Evolutionary conservation across 2,329 filamentous ascomycete genomes (phyloP), one percentile per base, ranked within the genome.

Genomic region (Ophiostoma sp.): DNA sequence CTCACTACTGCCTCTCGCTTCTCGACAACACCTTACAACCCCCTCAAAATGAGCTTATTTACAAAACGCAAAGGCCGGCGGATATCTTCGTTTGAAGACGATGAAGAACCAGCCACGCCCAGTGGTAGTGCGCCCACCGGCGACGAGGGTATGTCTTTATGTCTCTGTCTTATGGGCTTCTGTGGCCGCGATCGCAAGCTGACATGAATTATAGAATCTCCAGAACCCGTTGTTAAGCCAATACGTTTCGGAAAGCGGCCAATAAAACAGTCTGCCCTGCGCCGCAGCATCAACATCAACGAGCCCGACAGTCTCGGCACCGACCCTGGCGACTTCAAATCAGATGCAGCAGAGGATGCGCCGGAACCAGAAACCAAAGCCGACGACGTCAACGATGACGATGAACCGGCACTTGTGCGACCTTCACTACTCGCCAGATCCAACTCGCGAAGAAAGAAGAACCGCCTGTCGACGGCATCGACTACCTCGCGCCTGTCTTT

Each of bases 41-140:
- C 18, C 16, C 47, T 11, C 42, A 70, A 84, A 12, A 86, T 86
- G 84, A 84, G 80, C 72, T 78, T 83, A 5, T 88, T 88, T 69
- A 81, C 79, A 1, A 88, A 86, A 74, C 79, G 86, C 72, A 93
- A 95, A 73, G 88, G 91, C 64, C 89, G 91, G 72, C 90, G 93
- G 74, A 90, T 97, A 73, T 89, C 87, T 64, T 81, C 86, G 0
- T 82, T 86, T 58, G 90, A 92, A 62, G 86, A 88, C 12, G 87
- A 91, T 3, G 88, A 88, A 1, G 80, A 81, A 52, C 66, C 63
- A 1, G 47, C 18, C 8, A 64, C 62, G n/a, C 65, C 38, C 18
- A 68, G 2, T 66, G 71, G 66, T 4, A 69, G 71, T 1, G 66
- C 69, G 8, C 52, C 76, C 0, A 66, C 70, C 0, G 69, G 73